These are phyloP conservation scores for Globisporangium heterothallicum DNA, from an alignment of 352 stramenopile genomes.

Conservation along the genomic window DNA sequence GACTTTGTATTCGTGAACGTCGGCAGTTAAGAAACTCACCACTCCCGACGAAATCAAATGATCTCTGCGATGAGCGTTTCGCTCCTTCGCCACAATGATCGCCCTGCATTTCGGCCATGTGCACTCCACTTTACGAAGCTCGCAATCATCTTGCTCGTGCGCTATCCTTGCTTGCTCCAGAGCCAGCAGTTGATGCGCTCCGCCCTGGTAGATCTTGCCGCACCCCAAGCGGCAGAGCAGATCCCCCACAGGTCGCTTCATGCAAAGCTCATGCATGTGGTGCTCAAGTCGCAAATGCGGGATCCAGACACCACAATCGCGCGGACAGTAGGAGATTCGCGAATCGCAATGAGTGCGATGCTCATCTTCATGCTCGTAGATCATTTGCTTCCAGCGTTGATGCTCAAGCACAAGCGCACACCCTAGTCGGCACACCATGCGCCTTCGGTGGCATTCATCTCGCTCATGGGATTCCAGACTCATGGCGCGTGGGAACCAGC, in stretches of 20 bases:
- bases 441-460: constrained; percentile 47
- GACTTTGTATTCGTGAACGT: constrained; percentile 63
- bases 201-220: constrained; percentile 45
- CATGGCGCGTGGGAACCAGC: constrained; percentile 38
- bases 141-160: constrained; percentile 70
- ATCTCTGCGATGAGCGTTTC: constrained; percentile 49
- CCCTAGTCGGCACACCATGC: constrained; percentile 65
- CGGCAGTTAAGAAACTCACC: constrained; percentile 49
- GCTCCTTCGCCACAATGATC: constrained; percentile 44
- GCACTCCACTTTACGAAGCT: constrained; percentile 58
- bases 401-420: constrained; percentile 47
- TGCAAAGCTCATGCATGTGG: constrained; percentile 57
- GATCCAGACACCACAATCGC: constrained; percentile 66
- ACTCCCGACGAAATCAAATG: constrained; percentile 62
- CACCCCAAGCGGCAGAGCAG: constrained; percentile 55
- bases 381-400: constrained; percentile 35
- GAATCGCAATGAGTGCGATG: constrained; percentile 31
- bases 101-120: constrained; percentile 65
- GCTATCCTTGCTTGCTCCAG: constrained; percentile 61
- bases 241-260: constrained; percentile 54
- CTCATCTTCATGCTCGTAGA: constrained; percentile 53
- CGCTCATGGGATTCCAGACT: constrained; percentile 47
- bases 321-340: constrained; percentile 51
- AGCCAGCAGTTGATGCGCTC: constrained; percentile 46
- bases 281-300: constrained; percentile 33